Conservation (phyloP, 2,329 filamentous ascomycete species). For the Chaetomium strumarium region DNA sequence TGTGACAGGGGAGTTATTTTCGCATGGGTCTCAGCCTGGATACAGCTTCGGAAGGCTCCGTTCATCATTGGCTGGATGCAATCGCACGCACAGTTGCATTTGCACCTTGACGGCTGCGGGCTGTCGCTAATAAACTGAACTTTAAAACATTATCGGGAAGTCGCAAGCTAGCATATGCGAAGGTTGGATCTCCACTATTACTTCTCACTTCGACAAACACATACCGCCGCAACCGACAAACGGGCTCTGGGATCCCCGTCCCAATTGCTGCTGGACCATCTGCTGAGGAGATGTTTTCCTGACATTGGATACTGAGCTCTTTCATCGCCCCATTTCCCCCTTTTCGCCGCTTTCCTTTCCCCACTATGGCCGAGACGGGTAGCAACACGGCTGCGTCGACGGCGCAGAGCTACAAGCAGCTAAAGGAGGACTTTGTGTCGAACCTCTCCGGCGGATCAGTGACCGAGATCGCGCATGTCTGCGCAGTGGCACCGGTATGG, state of each 20-base stretch:
- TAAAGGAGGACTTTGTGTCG: conserved; percentile 94
- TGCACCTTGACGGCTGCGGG: conserved; percentile 13
- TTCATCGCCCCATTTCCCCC: neutral
- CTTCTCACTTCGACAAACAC: conserved; percentile 6
- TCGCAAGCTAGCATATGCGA: conserved; percentile 17
- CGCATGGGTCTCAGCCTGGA: conserved; percentile 9
- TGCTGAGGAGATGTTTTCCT: conserved; percentile 3
- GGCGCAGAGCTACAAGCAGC: conserved; percentile 68
- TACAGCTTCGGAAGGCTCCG: neutral
- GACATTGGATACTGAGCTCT: neutral
- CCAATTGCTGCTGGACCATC: neutral
- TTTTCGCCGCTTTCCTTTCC: neutral
- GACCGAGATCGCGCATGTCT: conserved; percentile 80
- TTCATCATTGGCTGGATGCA: conserved; percentile 15
- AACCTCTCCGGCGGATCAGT: conserved; percentile 79
- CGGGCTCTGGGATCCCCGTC: neutral
- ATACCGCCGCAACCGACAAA: neutral
- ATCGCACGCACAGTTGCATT: too few species aligned
- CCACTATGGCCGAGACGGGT: conserved; percentile 25
- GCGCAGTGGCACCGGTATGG: conserved; percentile 75
- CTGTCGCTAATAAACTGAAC: neutral
- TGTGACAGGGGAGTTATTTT: neutral
- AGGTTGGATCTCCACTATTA: conserved; percentile 8
- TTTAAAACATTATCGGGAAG: conserved; percentile 3
- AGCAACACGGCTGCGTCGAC: conserved; percentile 14